Base-by-base conservation (phyloP, 177 flowering plant species). In the Vitis hybrid region DNA sequence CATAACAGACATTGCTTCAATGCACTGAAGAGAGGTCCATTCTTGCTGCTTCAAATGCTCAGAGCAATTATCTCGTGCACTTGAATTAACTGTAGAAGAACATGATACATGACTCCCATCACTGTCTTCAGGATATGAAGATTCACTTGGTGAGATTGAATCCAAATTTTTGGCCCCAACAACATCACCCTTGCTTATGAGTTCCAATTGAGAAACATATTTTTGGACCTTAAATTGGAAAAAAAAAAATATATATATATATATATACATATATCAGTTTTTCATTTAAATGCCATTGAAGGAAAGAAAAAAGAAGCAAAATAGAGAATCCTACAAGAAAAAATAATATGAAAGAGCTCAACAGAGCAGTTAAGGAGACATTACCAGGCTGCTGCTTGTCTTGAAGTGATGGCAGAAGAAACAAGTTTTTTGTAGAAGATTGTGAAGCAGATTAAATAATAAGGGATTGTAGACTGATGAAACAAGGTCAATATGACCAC, bases 401-500 rank as follows among this genome's bases (percentile, higher is more conserved):
- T 74, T 83, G 69, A 95, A 93, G 70, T 82, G 85, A 67, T 76
- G 69, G 77, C 99, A 95, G 72, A 56, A 79, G 69, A 93, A 88
- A 68, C 99, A 95, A 1, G 86, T 79, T 21, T 68, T 77, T 68
- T 73, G 73, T 8, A 95, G 71, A 77, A 91, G 70, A 57, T 63
- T 79, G 68, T 68, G 63, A 67, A 95, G 88, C 72, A 70, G 64
- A 72, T 70, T 72, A 74, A 95, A 89, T 11, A 93, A 74, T 81
- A 95, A 76, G 0, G 99, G 99, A 72, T 93, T 90, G 75, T 89
- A 95, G 60, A 80, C 84, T 7, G 90, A 83, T 56, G 68, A 67
- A 62, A 87, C 81, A 78, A 95, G 93, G 56, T 91, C 94, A 52
- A 95, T 85, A 70, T 90, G 98, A 18, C 99, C 99, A 84, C 85